These are phyloP conservation scores for Mucor plumbeus DNA, from an alignment of 371 early-diverging fungal genomes.

Conservation along the genomic window DNA sequence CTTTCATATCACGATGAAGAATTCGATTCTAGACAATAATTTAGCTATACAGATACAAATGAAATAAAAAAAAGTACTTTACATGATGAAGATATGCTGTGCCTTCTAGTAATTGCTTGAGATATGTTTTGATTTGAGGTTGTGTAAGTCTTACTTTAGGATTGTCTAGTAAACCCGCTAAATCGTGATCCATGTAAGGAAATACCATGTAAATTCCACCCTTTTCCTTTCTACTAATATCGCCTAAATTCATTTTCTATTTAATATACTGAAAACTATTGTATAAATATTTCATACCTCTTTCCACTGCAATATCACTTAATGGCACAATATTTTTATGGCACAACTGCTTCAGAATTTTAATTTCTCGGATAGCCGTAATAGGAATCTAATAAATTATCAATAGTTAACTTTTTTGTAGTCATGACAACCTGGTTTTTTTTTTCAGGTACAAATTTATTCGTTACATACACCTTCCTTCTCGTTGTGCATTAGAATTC, in stretches of 20 bases:
- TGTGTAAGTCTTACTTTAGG: slow-evolving; percentile 66
- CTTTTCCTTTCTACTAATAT: slow-evolving; percentile 36
- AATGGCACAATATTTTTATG: slow-evolving; percentile 91
- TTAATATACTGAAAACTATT: background rate
- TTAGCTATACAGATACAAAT: background rate
- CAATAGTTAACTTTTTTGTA: background rate
- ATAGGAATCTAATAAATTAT: slow-evolving; percentile 75
- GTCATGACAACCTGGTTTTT: background rate
- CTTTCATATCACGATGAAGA: slow-evolving; percentile 92
- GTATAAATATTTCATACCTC: slow-evolving; percentile 42
- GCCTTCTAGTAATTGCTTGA: slow-evolving; percentile 87
- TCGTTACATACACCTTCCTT: slow-evolving; percentile 82
- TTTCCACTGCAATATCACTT: slow-evolving; percentile 76
- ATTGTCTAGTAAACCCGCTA: slow-evolving; percentile 85
- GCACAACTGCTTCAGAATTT: slow-evolving; percentile 79
- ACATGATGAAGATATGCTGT: slow-evolving; percentile 82
- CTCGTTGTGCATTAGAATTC: slow-evolving; percentile 90
- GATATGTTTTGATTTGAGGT: slow-evolving; percentile 80
- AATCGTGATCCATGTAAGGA: slow-evolving; percentile 95
- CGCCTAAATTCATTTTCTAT: slow-evolving; percentile 15
- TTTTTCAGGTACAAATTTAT: background rate
- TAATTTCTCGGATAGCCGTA: slow-evolving; percentile 96
- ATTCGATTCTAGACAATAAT: slow-evolving; percentile 62
- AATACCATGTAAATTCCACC: slow-evolving; percentile 91
- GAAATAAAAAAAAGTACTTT: slow-evolving; percentile 7